These are phyloP conservation scores for Alternaria sp. DNA, from an alignment of 2,329 filamentous ascomycete genomes.

Conservation along the genomic window DNA sequence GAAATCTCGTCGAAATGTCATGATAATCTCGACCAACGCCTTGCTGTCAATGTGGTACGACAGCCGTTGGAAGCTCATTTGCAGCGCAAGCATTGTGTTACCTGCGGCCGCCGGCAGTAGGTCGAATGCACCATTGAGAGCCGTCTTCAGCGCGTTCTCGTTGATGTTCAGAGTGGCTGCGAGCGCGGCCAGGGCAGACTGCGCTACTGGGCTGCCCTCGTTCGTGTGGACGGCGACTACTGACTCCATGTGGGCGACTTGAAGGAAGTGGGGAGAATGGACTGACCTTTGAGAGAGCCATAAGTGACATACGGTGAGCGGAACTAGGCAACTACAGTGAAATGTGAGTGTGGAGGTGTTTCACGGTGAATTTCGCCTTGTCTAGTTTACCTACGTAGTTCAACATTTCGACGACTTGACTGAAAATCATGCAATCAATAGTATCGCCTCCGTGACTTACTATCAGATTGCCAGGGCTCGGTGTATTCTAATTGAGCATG, in stretches of 20 bases:
- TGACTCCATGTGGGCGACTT: not conserved
- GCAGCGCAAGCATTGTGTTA: not conserved
- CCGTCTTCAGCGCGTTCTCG: not conserved
- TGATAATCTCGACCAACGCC: not conserved
- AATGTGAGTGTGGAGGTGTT: not conserved
- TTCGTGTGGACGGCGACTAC: not conserved
- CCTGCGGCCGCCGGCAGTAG: not conserved
- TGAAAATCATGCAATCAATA: not conserved
- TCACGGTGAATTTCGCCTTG: not conserved
- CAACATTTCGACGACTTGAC: not conserved
- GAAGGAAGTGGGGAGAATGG: not conserved
- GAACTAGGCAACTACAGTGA: not conserved
- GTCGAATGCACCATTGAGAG: not conserved
- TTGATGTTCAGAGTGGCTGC: constrained; percentile 1
- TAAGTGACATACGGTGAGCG: not conserved
- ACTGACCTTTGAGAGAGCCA: not conserved
- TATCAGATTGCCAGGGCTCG: not conserved
- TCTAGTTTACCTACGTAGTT: not conserved
- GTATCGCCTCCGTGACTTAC: too few relatives aligned
- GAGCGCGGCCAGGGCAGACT: not conserved
- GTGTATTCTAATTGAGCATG: not conserved
- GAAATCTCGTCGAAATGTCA: not conserved
- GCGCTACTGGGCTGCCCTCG: not conserved
- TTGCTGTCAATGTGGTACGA: not conserved
- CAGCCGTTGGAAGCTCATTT: not conserved